Percentiles rank a stretch among this genome's conserved stretches.
These are phyloP conservation scores for Vigna reflexopilosa DNA, from an alignment of 306 rosid species.

Conservation along the genomic window DNA sequence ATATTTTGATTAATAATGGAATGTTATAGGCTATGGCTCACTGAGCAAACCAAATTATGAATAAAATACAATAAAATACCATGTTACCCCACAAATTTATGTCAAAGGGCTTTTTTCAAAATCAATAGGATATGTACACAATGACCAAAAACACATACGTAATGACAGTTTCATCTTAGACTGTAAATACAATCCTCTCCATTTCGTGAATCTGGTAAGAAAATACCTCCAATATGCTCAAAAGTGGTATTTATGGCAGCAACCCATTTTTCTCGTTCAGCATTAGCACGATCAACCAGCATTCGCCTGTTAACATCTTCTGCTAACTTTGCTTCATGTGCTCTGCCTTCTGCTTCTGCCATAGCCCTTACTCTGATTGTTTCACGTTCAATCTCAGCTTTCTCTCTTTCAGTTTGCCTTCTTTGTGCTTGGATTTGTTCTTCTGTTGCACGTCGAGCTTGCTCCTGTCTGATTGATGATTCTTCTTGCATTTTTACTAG, in stretches of 20 bases:
- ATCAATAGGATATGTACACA: not conserved
- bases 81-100: slow-evolving; percentile 1
- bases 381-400: slow-evolving; percentile 95
- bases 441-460: slow-evolving; percentile 90
- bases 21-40: not conserved
- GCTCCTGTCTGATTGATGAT: slow-evolving; percentile 92
- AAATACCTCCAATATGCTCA: slow-evolving; percentile 97
- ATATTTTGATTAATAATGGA: not conserved
- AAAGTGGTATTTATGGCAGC: slow-evolving; percentile 96
- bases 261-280: slow-evolving; percentile 95
- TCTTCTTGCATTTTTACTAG: slow-evolving; percentile 94
- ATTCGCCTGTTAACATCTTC: slow-evolving; percentile 93
- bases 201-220: slow-evolving; percentile 14
- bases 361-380: slow-evolving; percentile 85
- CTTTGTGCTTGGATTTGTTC: slow-evolving; percentile 95
- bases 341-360: slow-evolving; percentile 98
- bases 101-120: not conserved
- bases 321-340: slow-evolving; percentile 85
- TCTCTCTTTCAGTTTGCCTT: slow-evolving; percentile 89
- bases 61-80: slow-evolving; percentile 20
- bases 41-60: slow-evolving; percentile 7
- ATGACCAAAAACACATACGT: slow-evolving; percentile 10
- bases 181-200: slow-evolving; percentile 14
- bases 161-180: not conserved
- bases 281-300: slow-evolving; percentile 81